These are phyloP conservation scores for Diplocarpon mali DNA, from an alignment of 2,329 filamentous ascomycete species.

Conservation along the genomic window DNA sequence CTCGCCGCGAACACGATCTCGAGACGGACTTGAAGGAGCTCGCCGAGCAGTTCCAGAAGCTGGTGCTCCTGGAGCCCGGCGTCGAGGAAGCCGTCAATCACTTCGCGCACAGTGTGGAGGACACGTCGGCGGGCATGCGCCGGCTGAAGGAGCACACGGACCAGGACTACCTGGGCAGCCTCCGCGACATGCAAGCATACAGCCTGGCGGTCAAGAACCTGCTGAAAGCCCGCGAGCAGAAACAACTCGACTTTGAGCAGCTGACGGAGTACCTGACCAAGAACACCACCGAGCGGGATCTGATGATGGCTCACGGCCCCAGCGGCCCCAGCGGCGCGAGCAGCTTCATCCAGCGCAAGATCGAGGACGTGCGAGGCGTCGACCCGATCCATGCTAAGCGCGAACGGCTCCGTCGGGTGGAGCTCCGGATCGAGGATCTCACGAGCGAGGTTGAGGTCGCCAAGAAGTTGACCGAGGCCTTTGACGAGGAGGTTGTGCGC, in stretches of 20 bases:
- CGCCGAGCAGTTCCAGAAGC: slow-evolving; percentile 87
- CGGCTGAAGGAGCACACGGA: slow-evolving; percentile 84
- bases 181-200: slow-evolving; percentile 94
- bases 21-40: slow-evolving; percentile 83
- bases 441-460: slow-evolving; percentile 82
- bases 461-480: slow-evolving; percentile 78
- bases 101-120: slow-evolving; percentile 78
- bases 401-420: slow-evolving; percentile 79
- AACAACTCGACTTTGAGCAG: slow-evolving; percentile 94
- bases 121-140: slow-evolving; percentile 68
- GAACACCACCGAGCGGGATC: slow-evolving; percentile 75
- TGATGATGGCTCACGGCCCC: slow-evolving; percentile 46
- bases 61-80: slow-evolving; percentile 79
- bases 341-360: slow-evolving; percentile 82
- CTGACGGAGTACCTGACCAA: slow-evolving; percentile 93
- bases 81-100: slow-evolving; percentile 73
- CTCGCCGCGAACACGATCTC: slow-evolving; percentile 75
- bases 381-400: slow-evolving; percentile 88
- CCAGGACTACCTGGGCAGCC: slow-evolving; percentile 84
- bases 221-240: slow-evolving; percentile 88
- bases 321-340: slow-evolving; percentile 62
- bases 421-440: slow-evolving; percentile 84
- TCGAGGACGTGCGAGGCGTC: slow-evolving; percentile 92
- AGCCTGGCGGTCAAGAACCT: slow-evolving; percentile 77
- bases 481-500: slow-evolving; percentile 90